Base-by-base conservation (phyloP, 2,329 filamentous ascomycete species). In the Hymenoscyphus scutula region DNA sequence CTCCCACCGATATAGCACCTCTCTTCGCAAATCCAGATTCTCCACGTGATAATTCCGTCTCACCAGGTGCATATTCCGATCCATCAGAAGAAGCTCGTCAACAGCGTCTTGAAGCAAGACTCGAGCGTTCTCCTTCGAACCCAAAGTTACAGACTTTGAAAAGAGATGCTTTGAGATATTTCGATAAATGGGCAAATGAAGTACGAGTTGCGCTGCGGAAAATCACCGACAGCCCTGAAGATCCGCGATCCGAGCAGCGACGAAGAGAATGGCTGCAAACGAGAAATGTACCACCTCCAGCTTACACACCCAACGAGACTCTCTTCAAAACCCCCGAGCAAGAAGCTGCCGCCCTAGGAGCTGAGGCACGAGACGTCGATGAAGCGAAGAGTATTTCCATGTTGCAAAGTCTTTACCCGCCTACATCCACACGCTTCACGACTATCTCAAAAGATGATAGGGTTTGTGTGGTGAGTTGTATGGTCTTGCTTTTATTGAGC, bases 101-200 rank as follows among this genome's bases (percentile, higher is more conserved):
- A 38, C 54, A 54, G 29, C 60, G 65, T 23, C 59, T 70, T n/a
- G 67, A 70, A 67, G 65, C 64, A 2, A 63, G 65, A 25, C 61
- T 69, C 6, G 69, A 71, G 29, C 61, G 55, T 37, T 66, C 60
- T 11, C 41, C 65, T 23, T 69, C 69, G 1, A 68, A 61, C 1
- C 64, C 63, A 7, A 70, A 72, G 27, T 48, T 73, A 11, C 57
- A 67, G 23, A 65, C 69, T 38, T 72, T 83, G 65, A 84, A 79
- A 71, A 78, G 76, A 56, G 84, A 84, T 5, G 85, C 89, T 1
- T 74, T 95, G 13, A 78, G 81, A 53, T 84, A 90, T 70, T 91
- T 93, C 70, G 86, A 92, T 65, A 83, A 86, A n/a, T 97, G 92
- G 93, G 81, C 87, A 63, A 82, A 85, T 29, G 82, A 85, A 34